These are phyloP conservation scores for Neoboletus magnificus DNA, from an alignment of 768 basidiomycete species.

Conservation along the genomic window DNA sequence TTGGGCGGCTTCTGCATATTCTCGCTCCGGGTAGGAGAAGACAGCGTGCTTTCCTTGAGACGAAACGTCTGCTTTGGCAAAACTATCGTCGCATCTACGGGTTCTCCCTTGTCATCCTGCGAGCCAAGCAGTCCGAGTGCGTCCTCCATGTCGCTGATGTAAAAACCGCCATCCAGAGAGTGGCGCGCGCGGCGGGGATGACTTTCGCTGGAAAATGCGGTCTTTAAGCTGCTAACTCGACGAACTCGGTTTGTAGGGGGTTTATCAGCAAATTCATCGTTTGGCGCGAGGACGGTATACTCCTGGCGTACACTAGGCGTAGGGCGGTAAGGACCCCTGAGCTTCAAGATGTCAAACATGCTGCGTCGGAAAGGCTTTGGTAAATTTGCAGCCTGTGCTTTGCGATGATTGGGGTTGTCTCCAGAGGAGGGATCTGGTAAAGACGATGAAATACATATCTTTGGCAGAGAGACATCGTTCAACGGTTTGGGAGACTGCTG, in stretches of 20 bases:
- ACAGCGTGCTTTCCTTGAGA: background rate
- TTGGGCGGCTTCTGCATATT: background rate
- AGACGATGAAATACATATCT: conserved; percentile 1
- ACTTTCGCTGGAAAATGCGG: background rate
- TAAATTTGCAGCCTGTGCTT: background rate
- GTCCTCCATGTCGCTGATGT: background rate
- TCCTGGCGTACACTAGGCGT: background rate
- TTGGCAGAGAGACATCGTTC: background rate
- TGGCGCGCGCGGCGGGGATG: background rate
- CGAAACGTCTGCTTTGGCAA: background rate
- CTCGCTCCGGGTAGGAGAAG: background rate
- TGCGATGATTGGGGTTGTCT: background rate
- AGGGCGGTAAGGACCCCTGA: conserved; percentile 5
- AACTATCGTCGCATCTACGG: background rate
- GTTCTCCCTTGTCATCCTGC: background rate
- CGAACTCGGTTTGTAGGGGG: background rate
- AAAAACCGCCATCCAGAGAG: conserved; percentile 1
- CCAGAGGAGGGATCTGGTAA: background rate
- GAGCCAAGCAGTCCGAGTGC: background rate
- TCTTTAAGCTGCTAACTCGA: conserved; percentile 1
- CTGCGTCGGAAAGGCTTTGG: conserved; percentile 19
- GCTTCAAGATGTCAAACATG: conserved; percentile 24
- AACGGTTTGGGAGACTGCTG: background rate
- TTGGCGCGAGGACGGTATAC: background rate
- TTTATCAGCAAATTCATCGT: background rate